Conservation (phyloP, 495 filamentous ascomycete species). For the Hyaloscypha bicolor region DNA sequence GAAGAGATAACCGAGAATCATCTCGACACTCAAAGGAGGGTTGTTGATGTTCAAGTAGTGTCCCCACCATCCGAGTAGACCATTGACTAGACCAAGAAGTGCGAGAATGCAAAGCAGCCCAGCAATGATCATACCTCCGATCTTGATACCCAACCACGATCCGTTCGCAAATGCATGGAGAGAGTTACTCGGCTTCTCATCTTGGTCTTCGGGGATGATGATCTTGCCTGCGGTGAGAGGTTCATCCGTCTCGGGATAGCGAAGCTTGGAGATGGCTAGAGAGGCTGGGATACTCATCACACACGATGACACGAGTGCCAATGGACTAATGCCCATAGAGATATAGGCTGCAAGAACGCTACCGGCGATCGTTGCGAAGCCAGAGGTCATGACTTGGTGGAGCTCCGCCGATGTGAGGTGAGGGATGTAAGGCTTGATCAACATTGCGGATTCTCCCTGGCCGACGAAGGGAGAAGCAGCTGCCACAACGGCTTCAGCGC, state of each 20-base stretch:
- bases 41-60: conserved; percentile 74
- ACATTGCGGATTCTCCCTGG: conserved; percentile 90
- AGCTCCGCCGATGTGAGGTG: conserved; percentile 83
- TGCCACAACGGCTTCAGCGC: conserved; percentile 88
- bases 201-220: conserved; percentile 68
- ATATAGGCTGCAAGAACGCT: conserved; percentile 82
- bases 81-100: conserved; percentile 73
- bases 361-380: conserved; percentile 65
- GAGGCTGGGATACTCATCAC: conserved; percentile 94
- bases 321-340: conserved; percentile 74
- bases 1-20: conserved; percentile 81
- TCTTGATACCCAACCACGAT: conserved; percentile 86
- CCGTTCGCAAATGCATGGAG: conserved; percentile 88
- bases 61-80: conserved; percentile 88
- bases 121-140: conserved; percentile 80
- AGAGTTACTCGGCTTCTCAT: conserved; percentile 70
- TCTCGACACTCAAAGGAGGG: conserved; percentile 68
- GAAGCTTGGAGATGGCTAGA: conserved; percentile 82
- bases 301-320: conserved; percentile 87
- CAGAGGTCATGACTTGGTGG: conserved; percentile 87
- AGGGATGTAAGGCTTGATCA: conserved; percentile 83
- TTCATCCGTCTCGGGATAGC: conserved; percentile 85
- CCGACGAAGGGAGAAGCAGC: conserved; percentile 95
- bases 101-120: conserved; percentile 85
- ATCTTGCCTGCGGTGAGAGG: conserved; percentile 78